A percentile compares a stretch with the other conserved stretches of the same genome.
phyloP scores from a whole-genome alignment of 2,329 filamentous ascomycete species.

The Chaetomiaceae sp. region DNA sequence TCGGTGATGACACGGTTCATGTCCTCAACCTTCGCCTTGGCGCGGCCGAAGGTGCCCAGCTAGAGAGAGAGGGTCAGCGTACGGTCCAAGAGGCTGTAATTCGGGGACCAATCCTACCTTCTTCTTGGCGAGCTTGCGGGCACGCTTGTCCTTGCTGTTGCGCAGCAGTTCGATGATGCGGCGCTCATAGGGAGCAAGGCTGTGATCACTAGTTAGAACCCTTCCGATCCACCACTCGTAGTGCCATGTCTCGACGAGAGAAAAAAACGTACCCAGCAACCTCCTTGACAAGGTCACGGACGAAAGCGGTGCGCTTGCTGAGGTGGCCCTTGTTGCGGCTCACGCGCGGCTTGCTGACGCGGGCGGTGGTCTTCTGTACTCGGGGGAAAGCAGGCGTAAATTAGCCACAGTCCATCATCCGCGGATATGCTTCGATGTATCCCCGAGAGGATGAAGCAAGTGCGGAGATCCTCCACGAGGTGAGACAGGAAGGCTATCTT shows the following conservation, averaged over 20 bases:
- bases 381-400: slow-evolving; percentile 29
- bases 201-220: slow-evolving; percentile 29
- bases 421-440: slow-evolving; percentile 21
- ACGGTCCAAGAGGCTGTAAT: too few relatives aligned
- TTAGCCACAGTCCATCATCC: slow-evolving; percentile 36
- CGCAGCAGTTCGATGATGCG: slow-evolving; percentile 98
- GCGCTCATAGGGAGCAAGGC: slow-evolving; percentile 93
- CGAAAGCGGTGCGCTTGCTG: slow-evolving; percentile 96
- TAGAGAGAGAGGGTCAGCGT: slow-evolving; percentile 33
- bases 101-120: slow-evolving; percentile 57
- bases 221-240: background rate
- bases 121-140: slow-evolving; percentile 99
- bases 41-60: slow-evolving; percentile 98
- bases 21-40: slow-evolving; percentile 99
- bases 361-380: slow-evolving; percentile 74
- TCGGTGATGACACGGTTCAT: slow-evolving; percentile 98
- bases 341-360: slow-evolving; percentile 73
- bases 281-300: slow-evolving; percentile 97
- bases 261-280: slow-evolving; percentile 73
- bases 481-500: slow-evolving; percentile 50
- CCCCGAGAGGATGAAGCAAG: slow-evolving; percentile 30
- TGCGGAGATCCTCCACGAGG: slow-evolving; percentile 71
- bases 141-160: slow-evolving; percentile 99
- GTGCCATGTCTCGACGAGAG: background rate
- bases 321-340: slow-evolving; percentile 92